Conservation (phyloP, 495 filamentous ascomycete species). For the Xylaria bambusicola region DNA sequence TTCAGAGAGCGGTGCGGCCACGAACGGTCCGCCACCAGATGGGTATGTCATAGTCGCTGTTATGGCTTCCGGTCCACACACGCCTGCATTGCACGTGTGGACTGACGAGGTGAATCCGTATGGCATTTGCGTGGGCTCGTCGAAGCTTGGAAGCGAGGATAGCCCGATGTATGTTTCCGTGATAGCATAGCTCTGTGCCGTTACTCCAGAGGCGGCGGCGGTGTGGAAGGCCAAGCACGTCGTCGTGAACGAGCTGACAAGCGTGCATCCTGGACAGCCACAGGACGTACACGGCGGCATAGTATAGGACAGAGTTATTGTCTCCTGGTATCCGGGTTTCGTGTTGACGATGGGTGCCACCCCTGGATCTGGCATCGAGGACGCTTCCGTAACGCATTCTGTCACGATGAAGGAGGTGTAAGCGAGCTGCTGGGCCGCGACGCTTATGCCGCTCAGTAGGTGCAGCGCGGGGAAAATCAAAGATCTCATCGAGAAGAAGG, state of each 20-base stretch:
- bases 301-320: slow-evolving; percentile 5
- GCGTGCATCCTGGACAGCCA: slow-evolving; percentile 11
- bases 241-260: slow-evolving; percentile 11
- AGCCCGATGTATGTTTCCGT: slow-evolving; percentile 16
- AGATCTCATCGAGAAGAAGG: slow-evolving; percentile 5
- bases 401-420: slow-evolving; percentile 6
- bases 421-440: slow-evolving; percentile 3
- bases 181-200: slow-evolving; percentile 4
- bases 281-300: slow-evolving; percentile 11
- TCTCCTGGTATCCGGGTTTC: neutral
- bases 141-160: slow-evolving; percentile 9
- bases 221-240: slow-evolving; percentile 4
- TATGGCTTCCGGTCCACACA: neutral
- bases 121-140: slow-evolving; percentile 1
- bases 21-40: neutral
- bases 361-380: neutral
- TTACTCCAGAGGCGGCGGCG: neutral
- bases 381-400: neutral
- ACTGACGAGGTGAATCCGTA: slow-evolving; percentile 10
- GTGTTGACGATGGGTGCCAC: neutral
- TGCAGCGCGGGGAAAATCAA: neutral
- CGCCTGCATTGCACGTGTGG: neutral
- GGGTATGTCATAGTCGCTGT: slow-evolving; percentile 14
- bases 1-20: neutral
- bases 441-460: neutral